Percentiles rank a stretch among this genome's conserved stretches.
Conservation (phyloP, 164 flowering plant genomes). For the Platanus orientalis region DNA sequence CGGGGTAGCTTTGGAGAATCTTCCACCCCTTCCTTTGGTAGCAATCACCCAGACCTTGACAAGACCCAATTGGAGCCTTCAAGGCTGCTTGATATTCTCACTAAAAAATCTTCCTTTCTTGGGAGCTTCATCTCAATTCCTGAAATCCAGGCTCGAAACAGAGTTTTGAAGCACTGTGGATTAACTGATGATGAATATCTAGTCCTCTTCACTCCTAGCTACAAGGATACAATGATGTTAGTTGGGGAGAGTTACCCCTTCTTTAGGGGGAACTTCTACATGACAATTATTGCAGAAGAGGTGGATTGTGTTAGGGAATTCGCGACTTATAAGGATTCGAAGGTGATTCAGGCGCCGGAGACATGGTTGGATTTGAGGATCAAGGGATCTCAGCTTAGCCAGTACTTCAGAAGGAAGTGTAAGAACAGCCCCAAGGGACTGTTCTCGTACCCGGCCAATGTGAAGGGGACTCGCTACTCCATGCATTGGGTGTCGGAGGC, state of each 20-base stretch:
- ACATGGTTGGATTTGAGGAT: slow-evolving; percentile 16
- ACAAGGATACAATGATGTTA: slow-evolving; percentile 13
- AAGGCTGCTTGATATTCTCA: slow-evolving; percentile 58
- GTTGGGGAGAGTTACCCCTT: slow-evolving; percentile 83
- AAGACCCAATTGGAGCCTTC: slow-evolving; percentile 63
- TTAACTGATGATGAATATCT: slow-evolving; percentile 55
- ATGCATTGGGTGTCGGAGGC: too few relatives aligned
- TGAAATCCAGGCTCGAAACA: slow-evolving; percentile 62
- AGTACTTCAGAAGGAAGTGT: too few relatives aligned
- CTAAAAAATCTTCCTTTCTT: slow-evolving; percentile 57
- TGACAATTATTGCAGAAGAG: too few relatives aligned
- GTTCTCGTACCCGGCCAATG: too few relatives aligned
- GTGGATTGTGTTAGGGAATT: too few relatives aligned
- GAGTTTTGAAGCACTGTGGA: slow-evolving; percentile 65
- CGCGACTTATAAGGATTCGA: too few relatives aligned
- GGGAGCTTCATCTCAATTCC: slow-evolving; percentile 74
- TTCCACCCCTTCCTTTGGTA: slow-evolving; percentile 36
- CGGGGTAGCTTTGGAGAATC: slow-evolving; percentile 33
- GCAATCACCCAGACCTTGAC: too few relatives aligned
- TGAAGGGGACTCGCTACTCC: too few relatives aligned
- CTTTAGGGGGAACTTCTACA: too few relatives aligned
- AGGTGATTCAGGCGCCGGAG: slow-evolving; percentile 17
- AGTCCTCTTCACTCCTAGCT: slow-evolving; percentile 53
- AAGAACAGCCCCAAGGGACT: too few relatives aligned
- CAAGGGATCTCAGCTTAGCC: too few relatives aligned